Evolutionary conservation across 441 rosid species (phyloP), one percentile per base, ranked within the genome.

Genomic region (Arabidopsis lyrata): DNA sequence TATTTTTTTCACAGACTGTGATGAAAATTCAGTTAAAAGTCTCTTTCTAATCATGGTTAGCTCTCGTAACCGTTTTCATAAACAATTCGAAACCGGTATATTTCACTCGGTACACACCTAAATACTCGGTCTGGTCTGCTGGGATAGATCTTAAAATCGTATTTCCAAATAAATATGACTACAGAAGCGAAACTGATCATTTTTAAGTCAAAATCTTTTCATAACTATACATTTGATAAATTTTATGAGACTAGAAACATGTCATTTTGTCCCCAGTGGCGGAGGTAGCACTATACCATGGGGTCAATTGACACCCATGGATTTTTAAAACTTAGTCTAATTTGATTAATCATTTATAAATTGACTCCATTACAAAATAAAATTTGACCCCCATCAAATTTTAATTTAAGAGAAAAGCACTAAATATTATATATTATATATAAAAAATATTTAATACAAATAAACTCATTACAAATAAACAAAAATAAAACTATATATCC

Each of bases 181-280:
- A 20, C 47, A 44, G 34, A n/a, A 32, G 20, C 32, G 3, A 34
- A 62, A 47, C 0, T 12, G 14, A 10, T 20, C 14, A 14, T 20
- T 31, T 41, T 63, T 38, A 53, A 42, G 14, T 41, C 14, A 55
- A 8, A 47, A 47, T 47, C 6, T 65, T 20, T 45, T 10, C 50
- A 36, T 29, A 52, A 61, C 61, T 66, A 60, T 50, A 32, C 63
- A 67, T 52, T 42, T 7, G 12, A 12, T 64, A 8, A 27, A 45
- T 22, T 3, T 44, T 27, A 20, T 7, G 52, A 20, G 13, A 47
- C 38, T 9, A 20, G 7, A 35, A n/a, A 3, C 11, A 31, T 22
- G 13, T 11, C 22, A 29, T 6, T 14, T 38, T 11, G 55, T 44
- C 50, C 57, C 74, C n/a, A n/a, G n/a, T n/a, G n/a, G n/a, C n/a